Percentiles rank a stretch among this genome's conserved stretches.
Conservation (phyloP, 345 rosid genomes). For the Eucalyptus erythrocorys region DNA sequence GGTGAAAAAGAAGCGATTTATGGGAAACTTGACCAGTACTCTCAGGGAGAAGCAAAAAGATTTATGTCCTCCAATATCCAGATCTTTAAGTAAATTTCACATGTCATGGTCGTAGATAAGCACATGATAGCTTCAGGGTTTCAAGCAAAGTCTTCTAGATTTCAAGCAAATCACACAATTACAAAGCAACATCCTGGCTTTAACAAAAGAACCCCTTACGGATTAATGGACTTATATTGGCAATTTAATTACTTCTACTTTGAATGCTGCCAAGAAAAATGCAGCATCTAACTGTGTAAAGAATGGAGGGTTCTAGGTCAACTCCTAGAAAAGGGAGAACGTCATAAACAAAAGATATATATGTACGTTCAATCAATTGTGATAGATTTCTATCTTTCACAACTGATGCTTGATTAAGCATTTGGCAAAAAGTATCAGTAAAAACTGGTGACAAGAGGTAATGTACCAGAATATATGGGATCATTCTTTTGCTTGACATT, state of each 20-base stretch:
- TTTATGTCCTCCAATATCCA: neutral
- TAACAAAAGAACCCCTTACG: neutral
- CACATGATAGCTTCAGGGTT: neutral
- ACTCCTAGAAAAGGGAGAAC: neutral
- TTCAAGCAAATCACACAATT: neutral
- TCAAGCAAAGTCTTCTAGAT: neutral
- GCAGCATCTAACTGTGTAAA: neutral
- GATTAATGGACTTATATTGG: neutral
- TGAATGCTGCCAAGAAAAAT: neutral
- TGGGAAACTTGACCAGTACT: neutral
- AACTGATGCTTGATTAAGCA: neutral
- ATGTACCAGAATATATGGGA: neutral
- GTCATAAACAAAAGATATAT: neutral
- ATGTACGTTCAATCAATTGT: neutral
- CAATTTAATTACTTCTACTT: neutral
- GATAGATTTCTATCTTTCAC: neutral
- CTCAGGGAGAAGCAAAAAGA: neutral
- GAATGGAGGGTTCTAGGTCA: neutral
- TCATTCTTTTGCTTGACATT: neutral
- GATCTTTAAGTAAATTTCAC: neutral
- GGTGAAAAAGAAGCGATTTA: neutral
- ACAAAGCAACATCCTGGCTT: neutral
- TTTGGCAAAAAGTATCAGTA: neutral
- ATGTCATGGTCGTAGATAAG: neutral
- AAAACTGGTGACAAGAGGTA: neutral